A percentile compares a stretch with the other conserved stretches of the same genome.
Conservation (phyloP, 2,329 filamentous ascomycete genomes). For the Capronia coronata region DNA sequence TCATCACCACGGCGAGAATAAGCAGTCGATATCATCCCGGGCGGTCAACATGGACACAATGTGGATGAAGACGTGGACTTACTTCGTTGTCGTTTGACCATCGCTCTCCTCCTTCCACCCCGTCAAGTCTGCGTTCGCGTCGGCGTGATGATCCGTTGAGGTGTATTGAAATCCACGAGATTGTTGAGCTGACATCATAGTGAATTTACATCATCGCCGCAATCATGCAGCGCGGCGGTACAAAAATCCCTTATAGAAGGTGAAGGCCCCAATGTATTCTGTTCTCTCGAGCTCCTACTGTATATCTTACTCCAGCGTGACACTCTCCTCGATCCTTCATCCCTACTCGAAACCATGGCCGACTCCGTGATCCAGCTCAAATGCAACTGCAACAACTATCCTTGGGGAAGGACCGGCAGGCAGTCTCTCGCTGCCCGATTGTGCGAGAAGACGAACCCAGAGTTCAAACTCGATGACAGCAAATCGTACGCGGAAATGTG, state of each 20-base stretch:
- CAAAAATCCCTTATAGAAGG: neutral
- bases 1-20: too few species aligned
- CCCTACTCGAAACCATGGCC: constrained; percentile 12
- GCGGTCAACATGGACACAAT: too few species aligned
- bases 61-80: too few species aligned
- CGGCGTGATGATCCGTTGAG: neutral
- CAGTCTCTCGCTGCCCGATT: constrained; percentile 60
- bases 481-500: constrained; percentile 64
- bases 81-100: too few species aligned
- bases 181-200: constrained; percentile 1
- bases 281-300: too few species aligned
- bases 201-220: constrained; percentile 4
- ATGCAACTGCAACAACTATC: constrained; percentile 48
- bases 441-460: constrained; percentile 57
- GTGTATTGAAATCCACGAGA: neutral
- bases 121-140: neutral
- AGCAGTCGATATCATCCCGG: too few species aligned
- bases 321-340: neutral
- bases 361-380: constrained; percentile 30
- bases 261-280: too few species aligned
- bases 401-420: constrained; percentile 64
- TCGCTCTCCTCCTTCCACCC: neutral
- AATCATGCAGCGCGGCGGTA: neutral
- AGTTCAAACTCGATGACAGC: constrained; percentile 58
- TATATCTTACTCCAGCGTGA: neutral